Base-by-base conservation (phyloP, 164 flowering plant species). In the Akebia trifoliata region DNA sequence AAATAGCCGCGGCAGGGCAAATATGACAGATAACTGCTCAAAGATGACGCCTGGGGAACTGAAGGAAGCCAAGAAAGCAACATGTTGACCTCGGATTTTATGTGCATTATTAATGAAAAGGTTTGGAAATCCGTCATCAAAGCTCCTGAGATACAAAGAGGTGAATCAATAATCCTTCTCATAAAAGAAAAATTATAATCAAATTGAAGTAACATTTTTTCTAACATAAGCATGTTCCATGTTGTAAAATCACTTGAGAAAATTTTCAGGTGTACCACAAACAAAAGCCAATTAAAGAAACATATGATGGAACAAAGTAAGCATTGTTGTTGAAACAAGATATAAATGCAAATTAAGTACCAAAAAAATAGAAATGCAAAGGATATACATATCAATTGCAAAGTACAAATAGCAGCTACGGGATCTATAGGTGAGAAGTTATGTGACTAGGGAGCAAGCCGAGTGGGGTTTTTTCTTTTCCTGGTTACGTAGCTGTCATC, bases 121-220 rank as follows among this genome's bases (percentile, higher is more conserved):
- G 50, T 93, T 93, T 39, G 99, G 99, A 65, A 90, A 93, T 36
- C 99, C 97, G 68, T 93, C 99, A 62, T 67, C 86, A 68, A 90
- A 90, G 68, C 79, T 85, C 95, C 98, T 93, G 90, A 54, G 14
- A 72, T 8, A 66, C 37, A 61, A 32, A 38, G 20, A 45, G 6
- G 35, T 45, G 35, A 12, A 53, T 47, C 42, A 59, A n/a, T 59
- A 31, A 24, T 54, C 59, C 34, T 12, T 17, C 45, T 1, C n/a
- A n/a, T n/a, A n/a, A n/a, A n/a, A n/a, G n/a, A n/a, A n/a, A n/a
- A 47, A 44, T 11, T 15, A 3, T 24, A n/a, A 24, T n/a, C 5
- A 54, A 35, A 7, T 20, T 14, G 22, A 8, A 34, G 36, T 1
- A 28, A 46, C n/a, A 14, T 8, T 11, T 12, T 11, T 39, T 35